Base-by-base conservation (phyloP, 768 basidiomycete genomes). In the Tricholoma hemisulphureum region DNA sequence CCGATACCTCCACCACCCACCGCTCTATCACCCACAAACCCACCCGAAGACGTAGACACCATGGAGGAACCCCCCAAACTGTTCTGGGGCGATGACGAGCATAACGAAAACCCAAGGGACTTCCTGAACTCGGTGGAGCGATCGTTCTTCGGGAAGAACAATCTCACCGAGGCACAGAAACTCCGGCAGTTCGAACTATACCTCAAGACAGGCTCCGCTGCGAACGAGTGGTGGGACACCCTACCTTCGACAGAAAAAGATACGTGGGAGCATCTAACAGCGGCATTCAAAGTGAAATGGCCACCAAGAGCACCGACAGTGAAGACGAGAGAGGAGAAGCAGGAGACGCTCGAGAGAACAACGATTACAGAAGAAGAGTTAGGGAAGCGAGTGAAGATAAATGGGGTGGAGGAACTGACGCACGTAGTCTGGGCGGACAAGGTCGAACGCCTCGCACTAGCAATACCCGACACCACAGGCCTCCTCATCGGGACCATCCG, bases 381-480 rank as follows among this genome's bases (percentile, higher is more conserved):
- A 6, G 37, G 37, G n/a, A 39, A 39, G 8, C 3, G n/a, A 13
- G n/a, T 39, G 20, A 39, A 4, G 37, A 39, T 18, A 13, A n/a
- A 39, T 9, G n/a, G 37, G 6, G 13, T 39, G 9, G 37, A 39
- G n/a, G n/a, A 39, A 9, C n/a, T 39, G 5, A 54, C 63, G 8
- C 65, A 69, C 43, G 51, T 69, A 3, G 61, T 58, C n/a, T 69
- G 67, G 65, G 37, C n/a, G 20, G 37, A 39, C 37, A 39, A n/a
- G 37, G 13, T 39, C 6, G 37, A 39, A 7, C n/a, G n/a, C 2
- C 37, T 39, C 8, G 35, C 37, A 39, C 7, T 18, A 1, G n/a
- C n/a, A 18, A 39, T 39, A 3, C 37, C 37, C 4, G 37, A 39
- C n/a, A 9, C n/a, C n/a, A 39, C n/a, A 6, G 37, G 37, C n/a